Evolutionary conservation across 2,329 filamentous ascomycete species (phyloP).

Genomic region (Stenocarpella maydis): DNA sequence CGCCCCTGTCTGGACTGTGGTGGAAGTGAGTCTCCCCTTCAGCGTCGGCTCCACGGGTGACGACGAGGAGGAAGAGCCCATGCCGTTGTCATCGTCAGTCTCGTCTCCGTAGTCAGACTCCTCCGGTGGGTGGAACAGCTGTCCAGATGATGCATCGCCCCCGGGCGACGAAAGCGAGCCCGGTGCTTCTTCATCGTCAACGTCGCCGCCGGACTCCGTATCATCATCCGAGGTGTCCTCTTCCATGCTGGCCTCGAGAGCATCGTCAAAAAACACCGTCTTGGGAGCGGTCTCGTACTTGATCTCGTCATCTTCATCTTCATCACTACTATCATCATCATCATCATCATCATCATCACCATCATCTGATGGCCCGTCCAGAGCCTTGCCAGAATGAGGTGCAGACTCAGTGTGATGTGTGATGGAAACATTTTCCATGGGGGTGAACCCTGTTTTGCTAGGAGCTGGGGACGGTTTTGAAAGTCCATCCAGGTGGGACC

Average conservation of each 20-base stretch:
- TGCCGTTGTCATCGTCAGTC: not conserved
- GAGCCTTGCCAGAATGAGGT: not conserved
- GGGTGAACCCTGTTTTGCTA: not conserved
- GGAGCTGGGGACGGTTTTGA: not conserved
- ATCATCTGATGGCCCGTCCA: constrained; percentile 10
- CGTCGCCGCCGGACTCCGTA: constrained; percentile 21
- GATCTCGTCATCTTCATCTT: constrained; percentile 34
- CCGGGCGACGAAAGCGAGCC: not conserved
- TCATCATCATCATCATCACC: too few species aligned
- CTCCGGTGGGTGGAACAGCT: constrained; percentile 29
- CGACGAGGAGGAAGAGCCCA: constrained; percentile 10
- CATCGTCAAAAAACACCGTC: not conserved
- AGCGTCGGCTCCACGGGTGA: not conserved
- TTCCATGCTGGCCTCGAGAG: not conserved
- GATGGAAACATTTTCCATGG: not conserved
- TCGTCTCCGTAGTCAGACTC: constrained; percentile 24
- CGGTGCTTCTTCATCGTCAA: constrained; percentile 7
- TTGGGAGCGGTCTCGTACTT: constrained; percentile 29
- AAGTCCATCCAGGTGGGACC: not conserved
- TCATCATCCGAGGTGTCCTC: constrained; percentile 17
- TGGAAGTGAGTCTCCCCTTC: not conserved
- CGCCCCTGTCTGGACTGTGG: not conserved
- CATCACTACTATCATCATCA: too few species aligned
- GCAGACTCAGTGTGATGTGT: not conserved
- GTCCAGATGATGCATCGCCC: constrained; percentile 2